phyloP scores from a whole-genome alignment of 345 rosid species.

The Salix suchowensis region DNA sequence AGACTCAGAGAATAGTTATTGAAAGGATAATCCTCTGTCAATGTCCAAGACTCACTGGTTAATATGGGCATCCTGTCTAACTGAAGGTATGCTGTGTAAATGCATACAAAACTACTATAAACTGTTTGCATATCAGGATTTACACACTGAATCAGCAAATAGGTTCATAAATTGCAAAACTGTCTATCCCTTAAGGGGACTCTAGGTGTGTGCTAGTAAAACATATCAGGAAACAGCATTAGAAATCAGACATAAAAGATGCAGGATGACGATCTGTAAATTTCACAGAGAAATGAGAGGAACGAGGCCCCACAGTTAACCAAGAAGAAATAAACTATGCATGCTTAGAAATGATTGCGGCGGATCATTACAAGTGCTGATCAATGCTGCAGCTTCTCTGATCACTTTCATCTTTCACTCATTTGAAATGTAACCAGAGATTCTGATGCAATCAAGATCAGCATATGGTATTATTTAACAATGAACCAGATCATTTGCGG shows the following conservation, averaged over 20 bases:
- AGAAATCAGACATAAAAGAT: neutral
- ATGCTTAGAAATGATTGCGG: neutral
- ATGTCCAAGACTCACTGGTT: neutral
- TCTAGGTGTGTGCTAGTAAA: neutral
- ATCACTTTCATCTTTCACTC: no score
- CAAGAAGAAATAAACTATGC: neutral
- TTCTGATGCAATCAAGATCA: no score
- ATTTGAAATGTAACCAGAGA: no score
- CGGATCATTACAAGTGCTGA: neutral
- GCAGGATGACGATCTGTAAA: neutral
- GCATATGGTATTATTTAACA: no score
- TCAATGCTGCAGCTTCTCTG: no score
- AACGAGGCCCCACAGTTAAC: neutral
- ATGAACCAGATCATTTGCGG: no score
- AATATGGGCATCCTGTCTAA: neutral
- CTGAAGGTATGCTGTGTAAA: neutral
- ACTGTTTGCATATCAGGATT: neutral
- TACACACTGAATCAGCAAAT: neutral
- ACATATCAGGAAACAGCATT: neutral
- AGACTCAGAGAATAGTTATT: neutral
- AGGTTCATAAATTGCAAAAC: no score
- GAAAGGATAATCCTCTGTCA: neutral
- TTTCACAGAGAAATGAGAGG: neutral
- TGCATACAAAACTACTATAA: neutral
- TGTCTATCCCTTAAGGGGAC: neutral